Evolutionary conservation across 306 rosid species (phyloP).

Genomic region (Senna siamea): DNA sequence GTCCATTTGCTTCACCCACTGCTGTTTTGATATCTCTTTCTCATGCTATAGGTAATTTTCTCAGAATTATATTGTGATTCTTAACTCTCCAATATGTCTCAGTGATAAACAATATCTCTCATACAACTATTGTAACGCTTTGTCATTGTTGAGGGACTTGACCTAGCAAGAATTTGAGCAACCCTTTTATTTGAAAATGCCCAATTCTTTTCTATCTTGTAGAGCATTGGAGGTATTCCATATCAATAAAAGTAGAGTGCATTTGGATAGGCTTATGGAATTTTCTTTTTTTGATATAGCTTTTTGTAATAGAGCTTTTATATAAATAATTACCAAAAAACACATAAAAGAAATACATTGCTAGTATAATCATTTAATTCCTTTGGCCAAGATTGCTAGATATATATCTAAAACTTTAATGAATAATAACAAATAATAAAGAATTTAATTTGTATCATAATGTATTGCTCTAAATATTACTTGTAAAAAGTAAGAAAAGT

Average conservation of each 20-base stretch:
- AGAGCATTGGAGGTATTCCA: conserved; percentile 16
- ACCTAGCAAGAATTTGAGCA: conserved; percentile 5
- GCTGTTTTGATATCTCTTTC: conserved; percentile 75
- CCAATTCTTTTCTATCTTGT: conserved; percentile 10
- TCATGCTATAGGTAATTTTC: conserved; percentile 78
- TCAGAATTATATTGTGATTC: background rate
- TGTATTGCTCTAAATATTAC: no score
- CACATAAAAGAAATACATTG: no score
- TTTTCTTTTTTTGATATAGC: no score
- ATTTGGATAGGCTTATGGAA: no score
- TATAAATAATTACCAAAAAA: no score
- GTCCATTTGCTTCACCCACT: conserved; percentile 84
- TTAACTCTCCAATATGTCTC: background rate
- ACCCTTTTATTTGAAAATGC: background rate
- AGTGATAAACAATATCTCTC: conserved; percentile 18
- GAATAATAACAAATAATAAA: no score
- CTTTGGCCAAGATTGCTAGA: no score
- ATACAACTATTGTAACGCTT: background rate
- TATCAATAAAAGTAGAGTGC: conserved; percentile 9
- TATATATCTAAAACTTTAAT: no score
- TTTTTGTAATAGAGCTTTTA: no score
- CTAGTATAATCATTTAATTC: no score
- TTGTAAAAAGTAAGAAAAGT: no score
- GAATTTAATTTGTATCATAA: no score
- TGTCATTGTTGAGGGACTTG: conserved; percentile 17